Evolutionary conservation across 140 eudicot species (phyloP).

Genomic region (Bidens hawaiensis): DNA sequence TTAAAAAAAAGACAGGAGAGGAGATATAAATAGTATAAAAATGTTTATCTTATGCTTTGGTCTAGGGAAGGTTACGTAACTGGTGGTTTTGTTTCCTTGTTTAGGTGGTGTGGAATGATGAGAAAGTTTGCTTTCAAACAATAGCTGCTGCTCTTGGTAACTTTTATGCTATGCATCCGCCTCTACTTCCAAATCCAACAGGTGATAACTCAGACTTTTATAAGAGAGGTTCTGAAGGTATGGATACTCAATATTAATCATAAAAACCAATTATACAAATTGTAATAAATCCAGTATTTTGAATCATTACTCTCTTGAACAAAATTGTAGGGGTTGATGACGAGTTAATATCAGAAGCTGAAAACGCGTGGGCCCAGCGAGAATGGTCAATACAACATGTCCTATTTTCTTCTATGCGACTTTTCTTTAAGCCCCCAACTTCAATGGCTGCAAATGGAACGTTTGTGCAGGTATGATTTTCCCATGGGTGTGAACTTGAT

Average conservation of each 20-base stretch:
- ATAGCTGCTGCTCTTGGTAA: constrained; percentile 94
- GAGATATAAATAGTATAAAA: no score
- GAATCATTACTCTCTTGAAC: neutral
- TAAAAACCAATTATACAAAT: neutral
- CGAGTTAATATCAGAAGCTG: constrained; percentile 88
- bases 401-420: constrained; percentile 85
- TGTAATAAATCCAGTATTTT: neutral
- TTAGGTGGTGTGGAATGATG: constrained; percentile 88
- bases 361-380: constrained; percentile 95
- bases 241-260: constrained; percentile 15
- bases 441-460: constrained; percentile 95
- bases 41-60: no score
- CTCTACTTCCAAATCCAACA: constrained; percentile 89
- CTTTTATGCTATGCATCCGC: constrained; percentile 96
- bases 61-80: neutral
- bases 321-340: constrained; percentile 41
- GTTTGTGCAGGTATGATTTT: constrained; percentile 73
- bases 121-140: constrained; percentile 77
- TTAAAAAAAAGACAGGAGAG: no score
- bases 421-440: constrained; percentile 83
- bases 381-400: constrained; percentile 98
- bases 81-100: neutral
- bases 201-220: constrained; percentile 66
- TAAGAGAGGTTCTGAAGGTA: constrained; percentile 38
- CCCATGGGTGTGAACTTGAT: neutral